Base-by-base conservation (phyloP, 768 basidiomycete species). In the Megacollybia marginata region DNA sequence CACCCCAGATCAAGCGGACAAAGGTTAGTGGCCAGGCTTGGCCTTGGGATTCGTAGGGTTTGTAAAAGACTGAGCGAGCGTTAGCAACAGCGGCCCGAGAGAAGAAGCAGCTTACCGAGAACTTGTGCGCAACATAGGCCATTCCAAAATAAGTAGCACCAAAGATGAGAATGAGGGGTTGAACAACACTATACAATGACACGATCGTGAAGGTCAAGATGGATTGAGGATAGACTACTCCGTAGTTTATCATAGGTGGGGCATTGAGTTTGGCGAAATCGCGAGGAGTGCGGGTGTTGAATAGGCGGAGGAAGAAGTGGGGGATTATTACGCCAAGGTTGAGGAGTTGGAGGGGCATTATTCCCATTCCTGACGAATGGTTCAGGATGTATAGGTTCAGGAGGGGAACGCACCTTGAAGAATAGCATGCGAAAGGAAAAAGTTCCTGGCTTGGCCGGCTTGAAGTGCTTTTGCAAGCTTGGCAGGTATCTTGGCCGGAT, bases 11-110 rank as follows among this genome's bases (percentile, higher is more conserved):
- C 36, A 96, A 80, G 7, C 95, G 88, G 23, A 83, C 78, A 64
- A 94, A 97, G 0, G 96, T 94, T 56, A 97, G 82, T 0, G 92
- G 92, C 95, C 96, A 98, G 1, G 94, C 96, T 69, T 97, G 93
- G 2, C 96, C 96, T 57, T 88, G 88, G 2, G 89, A 92, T 68
- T 97, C 94, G 66, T 97, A 98, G 0, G 96, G 95, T 61, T 97
- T 97, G 72, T 96, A 96, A 72, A 95, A 98, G 16, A 97, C 93
- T 96, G 60, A 0, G 42, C 44, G 11, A 28, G 44, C 15, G 28
- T 44, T 34, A 28, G 46, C 5, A 31, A 45, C 15, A 45, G 23
- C 15, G 23, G 44, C 1, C 38, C 2, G 48, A 20, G 31, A 12
- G 33, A 40, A 15, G 16, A 44, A 43, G 52, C 52, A 19, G 13